These are phyloP conservation scores for Pythium brachiatum DNA, from an alignment of 352 stramenopile species.

Conservation along the genomic window DNA sequence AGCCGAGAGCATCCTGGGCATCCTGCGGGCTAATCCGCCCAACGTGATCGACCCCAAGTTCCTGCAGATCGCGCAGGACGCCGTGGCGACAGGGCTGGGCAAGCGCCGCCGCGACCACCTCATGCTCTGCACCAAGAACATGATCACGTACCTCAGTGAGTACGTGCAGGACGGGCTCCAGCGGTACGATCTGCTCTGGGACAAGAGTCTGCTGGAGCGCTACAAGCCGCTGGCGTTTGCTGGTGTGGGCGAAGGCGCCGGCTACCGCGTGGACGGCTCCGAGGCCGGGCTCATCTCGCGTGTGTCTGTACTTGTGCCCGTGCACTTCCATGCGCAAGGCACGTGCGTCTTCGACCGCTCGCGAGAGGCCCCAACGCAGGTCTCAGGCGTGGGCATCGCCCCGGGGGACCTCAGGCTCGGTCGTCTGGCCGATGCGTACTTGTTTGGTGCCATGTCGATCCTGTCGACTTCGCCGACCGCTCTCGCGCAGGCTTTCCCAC, in stretches of 20 bases:
- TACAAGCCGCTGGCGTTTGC: constrained; percentile 77
- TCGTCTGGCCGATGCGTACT: constrained; percentile 69
- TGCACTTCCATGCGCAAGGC: constrained; percentile 75
- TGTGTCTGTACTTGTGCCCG: constrained; percentile 74
- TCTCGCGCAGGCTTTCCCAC: constrained; percentile 70
- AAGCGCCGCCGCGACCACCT: constrained; percentile 74
- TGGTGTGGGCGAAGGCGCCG: constrained; percentile 62
- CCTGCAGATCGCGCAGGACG: constrained; percentile 63
- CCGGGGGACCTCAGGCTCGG: constrained; percentile 63
- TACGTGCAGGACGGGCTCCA: constrained; percentile 80
- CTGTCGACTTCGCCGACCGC: constrained; percentile 73
- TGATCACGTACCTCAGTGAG: constrained; percentile 84
- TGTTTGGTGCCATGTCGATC: constrained; percentile 82
- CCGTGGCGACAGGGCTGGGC: constrained; percentile 55
- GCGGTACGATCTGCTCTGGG: constrained; percentile 81
- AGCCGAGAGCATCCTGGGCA: constrained; percentile 66
- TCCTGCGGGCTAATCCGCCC: constrained; percentile 46
- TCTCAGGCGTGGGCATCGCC: constrained; percentile 69
- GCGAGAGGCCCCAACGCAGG: constrained; percentile 37
- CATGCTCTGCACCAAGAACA: constrained; percentile 77
- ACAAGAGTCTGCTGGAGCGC: constrained; percentile 75
- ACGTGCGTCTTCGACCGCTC: constrained; percentile 82
- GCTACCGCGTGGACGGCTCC: constrained; percentile 67
- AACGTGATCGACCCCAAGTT: constrained; percentile 57
- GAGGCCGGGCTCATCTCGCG: constrained; percentile 55